Percentiles rank a stretch among this genome's conserved stretches.
phyloP scores from a whole-genome alignment of 768 basidiomycete species.

The Boletus barrowsii region DNA sequence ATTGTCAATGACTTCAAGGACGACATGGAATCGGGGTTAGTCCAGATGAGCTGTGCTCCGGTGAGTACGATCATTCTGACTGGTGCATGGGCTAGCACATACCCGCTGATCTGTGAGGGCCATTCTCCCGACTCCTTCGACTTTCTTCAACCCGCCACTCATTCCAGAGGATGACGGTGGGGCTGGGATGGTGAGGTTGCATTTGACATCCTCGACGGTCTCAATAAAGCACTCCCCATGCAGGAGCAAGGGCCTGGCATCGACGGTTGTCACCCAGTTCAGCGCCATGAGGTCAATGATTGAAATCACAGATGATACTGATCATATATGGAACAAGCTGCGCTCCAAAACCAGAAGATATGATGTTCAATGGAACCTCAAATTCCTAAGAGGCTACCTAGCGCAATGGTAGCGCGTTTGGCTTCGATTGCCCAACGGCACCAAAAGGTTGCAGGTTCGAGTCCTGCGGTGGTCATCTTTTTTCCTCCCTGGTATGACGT shows the following conservation, averaged over 20 bases:
- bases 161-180: conserved; percentile 46
- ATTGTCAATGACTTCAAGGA: conserved; percentile 47
- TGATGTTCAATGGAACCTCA: background rate
- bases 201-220: conserved; percentile 56
- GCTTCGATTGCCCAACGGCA: conserved; percentile 76
- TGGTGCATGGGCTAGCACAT: conserved; percentile 21
- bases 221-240: conserved; percentile 60
- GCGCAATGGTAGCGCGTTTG: conserved; percentile 96
- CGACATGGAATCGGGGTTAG: conserved; percentile 33
- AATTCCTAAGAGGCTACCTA: conserved; percentile 52
- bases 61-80: conserved; percentile 6
- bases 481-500: conserved; percentile 6
- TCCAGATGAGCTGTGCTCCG: conserved; percentile 59
- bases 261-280: conserved; percentile 72
- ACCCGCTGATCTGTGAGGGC: conserved; percentile 76
- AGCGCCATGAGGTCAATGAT: conserved; percentile 54
- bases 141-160: conserved; percentile 52
- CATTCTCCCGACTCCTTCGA: conserved; percentile 56
- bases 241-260: conserved; percentile 56
- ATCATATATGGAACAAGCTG: background rate
- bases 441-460: conserved; percentile 98
- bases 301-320: background rate
- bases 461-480: conserved; percentile 82
- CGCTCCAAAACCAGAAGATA: background rate
- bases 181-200: conserved; percentile 57